Conservation (phyloP, 1,139 yeast genomes). For the Saccharomyces hybrid region DNA sequence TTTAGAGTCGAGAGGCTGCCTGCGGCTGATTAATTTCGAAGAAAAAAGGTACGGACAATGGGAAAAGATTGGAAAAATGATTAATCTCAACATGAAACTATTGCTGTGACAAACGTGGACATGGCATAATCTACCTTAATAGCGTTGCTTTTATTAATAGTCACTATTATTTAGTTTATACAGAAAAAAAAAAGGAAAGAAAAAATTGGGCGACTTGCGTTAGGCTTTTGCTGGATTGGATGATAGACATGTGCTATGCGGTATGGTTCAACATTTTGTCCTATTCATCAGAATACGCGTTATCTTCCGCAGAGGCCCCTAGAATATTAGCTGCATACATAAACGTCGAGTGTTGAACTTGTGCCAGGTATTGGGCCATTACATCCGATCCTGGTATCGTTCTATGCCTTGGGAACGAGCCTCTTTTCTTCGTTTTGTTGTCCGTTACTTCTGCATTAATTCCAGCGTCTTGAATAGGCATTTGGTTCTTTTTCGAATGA, state of each 20-base stretch:
- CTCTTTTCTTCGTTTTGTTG: slow-evolving; percentile 9
- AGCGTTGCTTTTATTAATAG: not conserved
- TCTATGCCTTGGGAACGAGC: slow-evolving; percentile 13
- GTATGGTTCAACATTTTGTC: too few species aligned
- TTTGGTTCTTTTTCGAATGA: not conserved
- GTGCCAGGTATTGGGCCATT: slow-evolving; percentile 71
- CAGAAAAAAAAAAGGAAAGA: not conserved
- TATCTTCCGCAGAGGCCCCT: slow-evolving; percentile 33
- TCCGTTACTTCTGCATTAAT: not conserved
- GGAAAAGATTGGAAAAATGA: too few species aligned
- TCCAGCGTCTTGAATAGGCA: not conserved
- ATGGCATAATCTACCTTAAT: too few species aligned
- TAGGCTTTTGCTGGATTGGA: too few species aligned
- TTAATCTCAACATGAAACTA: too few species aligned
- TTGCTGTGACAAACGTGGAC: too few species aligned
- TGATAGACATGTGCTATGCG: too few species aligned
- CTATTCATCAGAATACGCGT: slow-evolving; percentile 18
- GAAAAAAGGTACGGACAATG: too few species aligned
- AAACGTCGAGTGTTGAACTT: slow-evolving; percentile 54
- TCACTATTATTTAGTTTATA: not conserved
- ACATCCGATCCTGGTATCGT: slow-evolving; percentile 62
- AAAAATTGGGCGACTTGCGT: too few species aligned
- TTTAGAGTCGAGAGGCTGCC: too few species aligned
- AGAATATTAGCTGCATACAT: slow-evolving; percentile 50
- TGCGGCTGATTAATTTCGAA: too few species aligned